Evolutionary conservation across 2,329 filamentous ascomycete genomes (phyloP).

Genomic region (Grosmannia clavigera): DNA sequence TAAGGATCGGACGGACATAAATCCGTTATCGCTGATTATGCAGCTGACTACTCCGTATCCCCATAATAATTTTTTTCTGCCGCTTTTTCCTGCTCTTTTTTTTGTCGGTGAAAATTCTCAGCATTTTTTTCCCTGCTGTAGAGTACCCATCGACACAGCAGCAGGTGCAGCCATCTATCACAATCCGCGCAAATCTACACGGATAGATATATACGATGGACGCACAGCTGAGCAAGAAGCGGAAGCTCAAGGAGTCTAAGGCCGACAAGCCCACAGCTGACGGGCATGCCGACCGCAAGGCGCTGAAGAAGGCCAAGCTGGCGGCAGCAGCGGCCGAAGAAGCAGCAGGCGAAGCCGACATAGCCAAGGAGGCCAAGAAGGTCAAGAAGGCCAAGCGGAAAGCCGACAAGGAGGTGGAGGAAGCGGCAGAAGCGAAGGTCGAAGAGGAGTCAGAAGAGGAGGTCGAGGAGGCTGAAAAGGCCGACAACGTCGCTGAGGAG

Average conservation of each 20-base stretch:
- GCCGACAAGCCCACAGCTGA: constrained; percentile 6
- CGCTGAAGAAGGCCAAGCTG: constrained; percentile 10
- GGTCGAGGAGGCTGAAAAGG: not conserved
- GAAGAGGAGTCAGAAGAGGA: constrained; percentile 1
- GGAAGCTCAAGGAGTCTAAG: constrained; percentile 22
- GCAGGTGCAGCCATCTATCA: not conserved
- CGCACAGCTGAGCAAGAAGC: constrained; percentile 22
- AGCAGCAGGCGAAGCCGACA: constrained; percentile 7
- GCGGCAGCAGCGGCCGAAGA: constrained; percentile 4
- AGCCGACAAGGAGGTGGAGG: not conserved
- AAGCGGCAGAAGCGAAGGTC: not conserved
- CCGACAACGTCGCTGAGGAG: constrained; percentile 10
- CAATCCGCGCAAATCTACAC: not conserved
- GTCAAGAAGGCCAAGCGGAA: constrained; percentile 13
- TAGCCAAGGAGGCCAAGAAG: constrained; percentile 10
- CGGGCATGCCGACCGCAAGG: constrained; percentile 7
- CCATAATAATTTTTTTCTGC: constrained; percentile 4
- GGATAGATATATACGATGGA: constrained; percentile 7
- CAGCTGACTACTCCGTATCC: not conserved
- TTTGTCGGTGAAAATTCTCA: constrained; percentile 1
- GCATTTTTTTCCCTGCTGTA: not conserved
- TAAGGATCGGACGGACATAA: not conserved
- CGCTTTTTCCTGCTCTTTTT: constrained; percentile 1
- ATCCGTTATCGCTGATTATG: not conserved
- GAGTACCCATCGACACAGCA: not conserved